phyloP scores from a whole-genome alignment of 352 stramenopile species.

The Nothophytophthora sp. region DNA sequence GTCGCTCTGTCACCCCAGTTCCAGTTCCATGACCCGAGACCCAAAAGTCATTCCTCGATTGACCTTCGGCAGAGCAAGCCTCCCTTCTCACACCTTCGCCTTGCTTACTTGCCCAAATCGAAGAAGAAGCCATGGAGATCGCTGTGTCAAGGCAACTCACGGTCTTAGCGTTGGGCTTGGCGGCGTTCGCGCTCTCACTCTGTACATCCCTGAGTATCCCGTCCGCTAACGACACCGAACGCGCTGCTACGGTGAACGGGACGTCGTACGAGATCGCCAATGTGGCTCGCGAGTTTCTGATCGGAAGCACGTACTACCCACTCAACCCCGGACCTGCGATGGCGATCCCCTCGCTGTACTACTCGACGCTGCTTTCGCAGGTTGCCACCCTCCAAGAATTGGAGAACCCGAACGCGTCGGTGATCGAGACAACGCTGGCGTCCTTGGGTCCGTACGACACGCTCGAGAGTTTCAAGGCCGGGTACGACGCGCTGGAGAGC shows the following conservation, averaged over 20 bases:
- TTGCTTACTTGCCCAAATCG: no score
- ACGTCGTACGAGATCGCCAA: slow-evolving; percentile 27
- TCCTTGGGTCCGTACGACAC: slow-evolving; percentile 22
- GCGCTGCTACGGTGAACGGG: slow-evolving; percentile 9
- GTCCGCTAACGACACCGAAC: slow-evolving; percentile 4
- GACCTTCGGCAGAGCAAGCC: no score
- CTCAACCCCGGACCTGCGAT: slow-evolving; percentile 18
- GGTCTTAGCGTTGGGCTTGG: slow-evolving; percentile 5
- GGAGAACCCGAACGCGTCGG: slow-evolving; percentile 20
- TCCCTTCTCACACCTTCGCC: no score
- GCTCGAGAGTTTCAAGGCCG: slow-evolving; percentile 24
- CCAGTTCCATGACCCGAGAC: no score
- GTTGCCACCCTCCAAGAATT: slow-evolving; percentile 9
- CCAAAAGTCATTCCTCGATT: no score
- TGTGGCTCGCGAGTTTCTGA: slow-evolving; percentile 17
- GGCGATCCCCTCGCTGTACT: slow-evolving; percentile 22
- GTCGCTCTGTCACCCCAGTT: no score
- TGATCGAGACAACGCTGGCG: slow-evolving; percentile 13
- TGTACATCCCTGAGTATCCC: slow-evolving; percentile 15
- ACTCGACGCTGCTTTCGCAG: slow-evolving; percentile 24
- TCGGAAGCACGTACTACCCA: slow-evolving; percentile 23
- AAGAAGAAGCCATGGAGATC: slow-evolving; percentile 12
- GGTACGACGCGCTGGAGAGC: slow-evolving; percentile 18
- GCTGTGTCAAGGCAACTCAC: neutral
- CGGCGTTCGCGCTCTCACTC: neutral